phyloP scores from a whole-genome alignment of 108 stramenopile genomes.

The Discostella stelligeroides region DNA sequence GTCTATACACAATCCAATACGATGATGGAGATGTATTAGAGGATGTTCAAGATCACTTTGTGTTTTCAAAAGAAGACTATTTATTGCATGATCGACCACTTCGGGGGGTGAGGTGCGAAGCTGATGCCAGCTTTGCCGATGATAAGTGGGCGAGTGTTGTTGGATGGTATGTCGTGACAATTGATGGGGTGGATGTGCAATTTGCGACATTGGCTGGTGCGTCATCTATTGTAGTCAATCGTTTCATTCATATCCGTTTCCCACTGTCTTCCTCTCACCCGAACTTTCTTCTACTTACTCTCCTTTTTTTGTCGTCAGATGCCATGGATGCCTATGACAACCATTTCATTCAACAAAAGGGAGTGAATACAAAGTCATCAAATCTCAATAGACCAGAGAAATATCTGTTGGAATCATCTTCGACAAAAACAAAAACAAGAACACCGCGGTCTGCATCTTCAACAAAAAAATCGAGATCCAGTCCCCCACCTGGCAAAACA shows the following conservation, averaged over 20 bases:
- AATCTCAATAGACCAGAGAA: constrained; percentile 16
- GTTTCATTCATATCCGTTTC: neutral
- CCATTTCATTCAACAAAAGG: neutral
- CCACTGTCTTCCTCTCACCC: too few species aligned
- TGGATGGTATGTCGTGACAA: neutral
- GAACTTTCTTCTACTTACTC: too few species aligned
- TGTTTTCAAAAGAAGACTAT: constrained; percentile 13
- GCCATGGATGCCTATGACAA: constrained; percentile 15
- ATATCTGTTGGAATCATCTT: neutral
- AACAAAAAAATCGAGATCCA: too few species aligned
- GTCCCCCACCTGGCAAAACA: too few species aligned
- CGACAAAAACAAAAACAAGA: too few species aligned
- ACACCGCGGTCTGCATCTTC: too few species aligned
- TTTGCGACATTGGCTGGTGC: neutral
- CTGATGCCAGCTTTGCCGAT: neutral
- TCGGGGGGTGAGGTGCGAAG: neutral
- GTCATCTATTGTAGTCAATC: neutral
- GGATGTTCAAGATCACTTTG: neutral
- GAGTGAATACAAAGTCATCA: neutral
- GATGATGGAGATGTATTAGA: neutral
- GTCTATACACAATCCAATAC: neutral
- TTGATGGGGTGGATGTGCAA: neutral
- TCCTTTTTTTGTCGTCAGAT: neutral
- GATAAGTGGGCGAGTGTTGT: neutral
- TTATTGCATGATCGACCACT: neutral